Evolutionary conservation across 208 protist genomes (phyloP), one percentile per base, ranked within the genome.

Genomic region (Leishmania aethiopica): DNA sequence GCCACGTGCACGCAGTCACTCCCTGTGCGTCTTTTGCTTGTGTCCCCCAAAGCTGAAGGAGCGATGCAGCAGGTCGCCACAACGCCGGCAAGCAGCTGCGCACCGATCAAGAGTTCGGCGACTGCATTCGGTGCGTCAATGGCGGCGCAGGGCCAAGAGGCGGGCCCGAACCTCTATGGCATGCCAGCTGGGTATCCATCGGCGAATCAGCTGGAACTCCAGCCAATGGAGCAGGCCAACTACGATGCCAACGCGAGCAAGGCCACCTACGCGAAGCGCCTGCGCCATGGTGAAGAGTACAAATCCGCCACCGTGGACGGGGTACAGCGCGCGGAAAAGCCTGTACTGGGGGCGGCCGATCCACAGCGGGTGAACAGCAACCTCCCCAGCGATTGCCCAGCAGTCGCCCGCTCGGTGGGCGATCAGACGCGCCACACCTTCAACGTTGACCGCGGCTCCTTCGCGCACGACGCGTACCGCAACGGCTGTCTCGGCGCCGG

Each of bases 181-280:
- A 79, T 45, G 37, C 60, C 37, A 15, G 47, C 70, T 42, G 78
- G 62, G 19, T 51, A 55, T 40, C 76, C 35, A n/a, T 47, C 53
- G 32, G 28, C 74, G 8, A 47, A 57, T 40, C 28, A 25, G 60
- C 62, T 19, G 37, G 70, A 35, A 47, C 15, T 66, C 0, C 70
- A 59, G 3, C 64, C 72, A 19, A 37, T 53, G 51, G 73, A 78
- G 51, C 80, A 49, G 1, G 79, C 71, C 47, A 86, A 84, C 67
- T 80, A 83, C 60, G 79, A 80, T 47, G 40, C 83, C 19, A 82
- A 79, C 81, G 40, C 47, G 51, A 25, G 55, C 37, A 90, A 90
- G 79, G 82, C 66, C 47, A 66, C 86, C 35, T 90, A 90, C 55
- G 86, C 86, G 35, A 86, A 86, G 78, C 85, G 85, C 25, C 32